Evolutionary conservation across 2,329 filamentous ascomycete genomes (phyloP).

Genomic region (Thelonectria rubi): DNA sequence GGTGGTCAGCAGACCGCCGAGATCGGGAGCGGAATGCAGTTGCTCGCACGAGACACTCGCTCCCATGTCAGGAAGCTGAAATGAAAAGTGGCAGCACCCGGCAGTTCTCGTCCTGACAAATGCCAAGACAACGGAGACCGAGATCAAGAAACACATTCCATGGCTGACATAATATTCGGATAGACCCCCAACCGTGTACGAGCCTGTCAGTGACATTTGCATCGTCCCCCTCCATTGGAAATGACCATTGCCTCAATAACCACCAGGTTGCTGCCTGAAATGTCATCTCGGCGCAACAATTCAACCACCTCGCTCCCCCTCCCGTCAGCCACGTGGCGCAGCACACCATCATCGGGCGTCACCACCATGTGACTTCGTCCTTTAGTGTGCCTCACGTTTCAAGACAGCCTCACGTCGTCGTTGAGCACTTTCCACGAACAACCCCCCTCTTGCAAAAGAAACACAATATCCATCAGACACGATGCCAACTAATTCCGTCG

Average conservation of each 20-base stretch:
- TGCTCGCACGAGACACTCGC: too few relatives aligned
- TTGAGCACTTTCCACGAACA: neutral
- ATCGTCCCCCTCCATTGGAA: too few relatives aligned
- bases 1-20: too few relatives aligned
- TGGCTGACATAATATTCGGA: too few relatives aligned
- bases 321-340: constrained; percentile 25
- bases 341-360: neutral
- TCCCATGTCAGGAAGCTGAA: too few relatives aligned
- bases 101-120: neutral
- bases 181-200: too few relatives aligned
- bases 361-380: constrained; percentile 19
- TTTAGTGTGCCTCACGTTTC: constrained; percentile 1
- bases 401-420: neutral
- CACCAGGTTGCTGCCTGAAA: neutral
- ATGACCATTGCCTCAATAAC: too few relatives aligned
- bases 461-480: too few relatives aligned
- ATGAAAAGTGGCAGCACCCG: neutral
- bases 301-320: too few relatives aligned
- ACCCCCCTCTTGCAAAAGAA: neutral
- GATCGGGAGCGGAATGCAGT: too few relatives aligned
- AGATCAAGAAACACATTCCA: too few relatives aligned
- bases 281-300: neutral
- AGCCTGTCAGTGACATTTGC: neutral
- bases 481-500: neutral
- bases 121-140: too few relatives aligned